Base-by-base conservation (phyloP, 106 monocot species). In the Phalaenopsis aphrodite region DNA sequence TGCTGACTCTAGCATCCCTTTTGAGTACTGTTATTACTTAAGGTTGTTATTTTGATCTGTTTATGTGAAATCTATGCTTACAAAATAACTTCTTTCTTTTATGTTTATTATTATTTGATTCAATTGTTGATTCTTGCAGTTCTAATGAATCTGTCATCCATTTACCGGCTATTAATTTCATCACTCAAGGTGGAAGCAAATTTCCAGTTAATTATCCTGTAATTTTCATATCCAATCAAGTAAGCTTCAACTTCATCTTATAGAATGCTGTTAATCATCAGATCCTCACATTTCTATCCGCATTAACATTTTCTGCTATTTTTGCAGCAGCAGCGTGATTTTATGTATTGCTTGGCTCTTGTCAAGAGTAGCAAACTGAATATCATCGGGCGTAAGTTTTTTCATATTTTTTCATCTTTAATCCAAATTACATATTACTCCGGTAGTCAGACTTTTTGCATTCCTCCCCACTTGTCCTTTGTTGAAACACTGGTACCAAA, bases 351-450 rank as follows among this genome's bases (percentile, higher is more conserved):
- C 85, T 85, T 98, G 66, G 98, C 89, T 81, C 61, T 98, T 30
- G 43, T 88, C 77, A 98, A 93, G 83, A 88, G 89, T 80, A 78
- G 46, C 65, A 78, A 80, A 56, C 45, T 89, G 57, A 92, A 93
- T 78, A 93, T 98, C 57, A 88, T 98, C 77, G 98, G 98, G 76
- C 88, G 98, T 94, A 93, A 92, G 92, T 81, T 72, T 76, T n/a
- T 57, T 36, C 42, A 61, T 73, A 3, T 7, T 39, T 75, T 11
- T 46, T 41, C 52, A 76, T 72, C 11, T 5, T 48, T 8, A 42
- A 42, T 49, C 21, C 43, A 52, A 12, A 12, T 12, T 12, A 52
- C 1, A 12, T 2, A 12, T 52, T 12, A 9, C 11, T 12, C 9
- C 9, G 10, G 47, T 47, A 47, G 58, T 5, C n/a, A 18, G 2